A percentile compares a stretch with the other conserved stretches of the same genome.
Conservation (phyloP, 2,329 filamentous ascomycete species). For the Penicillium sp. region DNA sequence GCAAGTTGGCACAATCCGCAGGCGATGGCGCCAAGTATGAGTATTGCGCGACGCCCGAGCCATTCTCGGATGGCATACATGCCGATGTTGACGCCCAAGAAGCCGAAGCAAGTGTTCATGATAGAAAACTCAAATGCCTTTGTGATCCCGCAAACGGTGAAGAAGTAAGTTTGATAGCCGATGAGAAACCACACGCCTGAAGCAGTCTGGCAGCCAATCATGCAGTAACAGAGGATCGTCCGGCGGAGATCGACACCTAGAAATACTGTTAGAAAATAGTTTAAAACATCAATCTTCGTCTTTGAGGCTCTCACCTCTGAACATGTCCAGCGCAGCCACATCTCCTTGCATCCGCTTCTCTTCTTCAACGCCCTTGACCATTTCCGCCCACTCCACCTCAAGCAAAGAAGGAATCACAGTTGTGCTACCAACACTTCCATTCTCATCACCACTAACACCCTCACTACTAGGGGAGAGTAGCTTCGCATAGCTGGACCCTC, state of each 20-base stretch:
- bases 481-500: conserved; percentile 5
- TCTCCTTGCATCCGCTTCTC: conserved; percentile 13
- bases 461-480: neutral
- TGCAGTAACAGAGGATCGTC: conserved; percentile 55
- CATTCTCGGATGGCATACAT: conserved; percentile 55
- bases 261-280: neutral
- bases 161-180: conserved; percentile 56
- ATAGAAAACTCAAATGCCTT: conserved; percentile 56
- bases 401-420: conserved; percentile 5
- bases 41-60: conserved; percentile 52
- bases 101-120: conserved; percentile 56
- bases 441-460: neutral
- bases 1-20: conserved; percentile 53
- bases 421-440: conserved; percentile 1
- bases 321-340: conserved; percentile 17
- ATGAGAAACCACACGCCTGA: conserved; percentile 57
- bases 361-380: conserved; percentile 17
- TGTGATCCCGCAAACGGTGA: conserved; percentile 48
- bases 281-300: neutral
- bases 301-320: conserved; percentile 6
- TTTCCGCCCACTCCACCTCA: conserved; percentile 16
- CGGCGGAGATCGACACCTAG: conserved; percentile 53
- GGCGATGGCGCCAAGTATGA: conserved; percentile 51
- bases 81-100: conserved; percentile 54
- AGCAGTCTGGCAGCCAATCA: conserved; percentile 53